Evolutionary conservation across 768 basidiomycete genomes (phyloP), one percentile per base, ranked within the genome.

Genomic region (Amanita phalloides): DNA sequence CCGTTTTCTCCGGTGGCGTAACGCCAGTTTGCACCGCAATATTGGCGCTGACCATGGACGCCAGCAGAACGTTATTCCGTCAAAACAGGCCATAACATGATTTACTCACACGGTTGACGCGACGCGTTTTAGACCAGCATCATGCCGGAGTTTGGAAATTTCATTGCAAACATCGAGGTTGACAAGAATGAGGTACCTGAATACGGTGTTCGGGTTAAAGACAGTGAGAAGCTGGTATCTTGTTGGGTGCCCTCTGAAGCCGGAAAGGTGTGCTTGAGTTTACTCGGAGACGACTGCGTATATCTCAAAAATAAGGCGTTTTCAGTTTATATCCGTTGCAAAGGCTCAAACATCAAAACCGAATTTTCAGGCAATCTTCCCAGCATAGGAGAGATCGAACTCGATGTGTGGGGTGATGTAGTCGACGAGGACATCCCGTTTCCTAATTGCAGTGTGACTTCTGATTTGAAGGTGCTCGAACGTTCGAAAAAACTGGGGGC

Each of bases 401-500:
- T 62, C 23, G 26, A 49, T 7, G 14, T 52, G 1, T 45, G 25
- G 23, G 6, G 9, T 8, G 35, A 38, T 26, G n/a, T 3, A 30
- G 6, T 30, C 8, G 30, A 8, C 1, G 9, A 9, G 30, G 9
- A 1, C 30, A 3, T 2, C 8, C 8, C 30, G 9, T 8, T 1
- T 30, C 4, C 8, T 30, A 30, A 9, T 1, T 8, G 9, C 30
- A 8, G 9, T 28, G 3, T 10, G 54, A 13, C 21, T 50, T 20
- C 25, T 3, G 17, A 45, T 6, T 37, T 48, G 33, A 59, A 58
- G 45, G 52, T 62, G 3, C 61, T 61, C 30, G 61, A 62, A 49
- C 58, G 61, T 9, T 51, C 59, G 6, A 65, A 63, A 53, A 63
- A 63, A 38, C 54, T 53, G 1, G 38, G 58, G 11, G 37, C 49